Base-by-base conservation (phyloP, 2,329 filamentous ascomycete genomes). In the Alternaria arborescens region DNA sequence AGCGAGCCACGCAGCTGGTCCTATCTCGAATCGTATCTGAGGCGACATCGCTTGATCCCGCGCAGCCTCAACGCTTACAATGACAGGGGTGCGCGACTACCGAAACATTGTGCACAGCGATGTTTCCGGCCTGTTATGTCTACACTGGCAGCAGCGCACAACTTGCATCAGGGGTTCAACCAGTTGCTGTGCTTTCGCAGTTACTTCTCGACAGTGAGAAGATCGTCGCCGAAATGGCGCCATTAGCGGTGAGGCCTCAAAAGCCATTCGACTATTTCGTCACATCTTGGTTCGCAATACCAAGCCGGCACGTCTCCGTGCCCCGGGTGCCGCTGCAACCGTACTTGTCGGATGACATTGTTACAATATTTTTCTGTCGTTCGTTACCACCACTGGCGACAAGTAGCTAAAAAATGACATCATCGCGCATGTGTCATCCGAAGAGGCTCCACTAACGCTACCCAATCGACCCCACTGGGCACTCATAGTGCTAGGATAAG, bases 11-110 rank as follows among this genome's bases (percentile, higher is more conserved):
- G 22, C 50, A 40, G 58, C 60, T 41, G 26, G 62, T 61, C 63
- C 61, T 56, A 55, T 24, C 11, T 12, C 12, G 12, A 24, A 64
- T 52, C 47, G 41, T 30, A 51, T 52, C 50, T 51, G 48, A 56
- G 41, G 56, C 62, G 50, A 50, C 42, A 60, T 62, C 58, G 60
- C 63, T 62, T 64, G 46, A 34, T 18, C 28, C 62, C 64, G 58
- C 59, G 53, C 59, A 64, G 52, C 52, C 55, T 64, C 61, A 46
- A 20, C 7, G n/a, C 20, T 46, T n/a, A 32, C 32, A 40, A 18
- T 11, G 20, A 30, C 47, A 28, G 48, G 42, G 24, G 11, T 24
- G 11, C 14, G 34, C 16, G 41, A 40, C 38, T 58, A 34, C 32
- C 47, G 30, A 10, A 47, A 32, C 26, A n/a, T 28, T 24, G 20